phyloP scores from a whole-genome alignment of 129 eudicot species.

The Pseudognaphalium luteoalbum region DNA sequence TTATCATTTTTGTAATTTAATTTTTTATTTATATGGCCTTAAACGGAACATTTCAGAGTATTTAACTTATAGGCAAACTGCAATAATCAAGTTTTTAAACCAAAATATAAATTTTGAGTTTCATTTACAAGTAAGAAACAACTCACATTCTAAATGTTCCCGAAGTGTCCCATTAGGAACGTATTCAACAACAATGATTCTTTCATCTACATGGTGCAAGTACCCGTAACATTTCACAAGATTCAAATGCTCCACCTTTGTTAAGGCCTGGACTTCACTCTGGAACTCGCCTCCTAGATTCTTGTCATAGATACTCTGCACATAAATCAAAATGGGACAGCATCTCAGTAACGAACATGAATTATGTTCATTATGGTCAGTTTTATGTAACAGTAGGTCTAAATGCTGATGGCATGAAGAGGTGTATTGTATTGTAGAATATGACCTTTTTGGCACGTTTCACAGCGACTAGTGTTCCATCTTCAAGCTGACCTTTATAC shows the following conservation, averaged over 20 bases:
- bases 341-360: neutral
- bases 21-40: neutral
- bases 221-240: conserved; percentile 74
- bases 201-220: conserved; percentile 74
- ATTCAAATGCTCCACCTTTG: conserved; percentile 76
- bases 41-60: neutral
- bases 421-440: neutral
- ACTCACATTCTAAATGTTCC: conserved; percentile 87
- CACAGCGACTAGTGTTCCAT: conserved; percentile 84
- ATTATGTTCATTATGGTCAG: neutral
- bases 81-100: neutral
- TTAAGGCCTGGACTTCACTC: conserved; percentile 65
- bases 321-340: neutral
- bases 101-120: neutral
- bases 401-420: too few species aligned
- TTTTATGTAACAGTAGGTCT: neutral
- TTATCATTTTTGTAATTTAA: neutral
- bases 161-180: conserved; percentile 92
- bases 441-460: conserved; percentile 91
- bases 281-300: conserved; percentile 66
- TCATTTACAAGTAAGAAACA: conserved; percentile 9
- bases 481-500: conserved; percentile 67
- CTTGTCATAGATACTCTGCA: conserved; percentile 65
- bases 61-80: neutral
- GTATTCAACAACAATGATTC: conserved; percentile 84